Percentiles rank a stretch among this genome's conserved stretches.
These are phyloP conservation scores for Silene conica DNA, from an alignment of 148 eudicot genomes.

Conservation along the genomic window DNA sequence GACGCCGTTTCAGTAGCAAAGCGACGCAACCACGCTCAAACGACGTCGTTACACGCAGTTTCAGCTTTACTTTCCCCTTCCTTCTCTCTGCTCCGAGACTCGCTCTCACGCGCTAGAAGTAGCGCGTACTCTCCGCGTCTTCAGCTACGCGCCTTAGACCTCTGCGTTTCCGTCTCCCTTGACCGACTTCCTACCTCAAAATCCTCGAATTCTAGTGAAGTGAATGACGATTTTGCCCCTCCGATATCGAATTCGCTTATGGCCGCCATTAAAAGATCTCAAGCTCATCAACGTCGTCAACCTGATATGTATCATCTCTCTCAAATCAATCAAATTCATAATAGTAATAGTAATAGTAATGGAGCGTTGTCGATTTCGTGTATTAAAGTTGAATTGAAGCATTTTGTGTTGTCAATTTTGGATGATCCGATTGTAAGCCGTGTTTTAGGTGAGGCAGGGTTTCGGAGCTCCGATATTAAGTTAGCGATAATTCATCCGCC, in stretches of 20 bases:
- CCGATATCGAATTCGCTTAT: conserved; percentile 84
- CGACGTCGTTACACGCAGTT: conserved; percentile 82
- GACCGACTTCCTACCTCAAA: conserved; percentile 58
- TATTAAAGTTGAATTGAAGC: conserved; percentile 69
- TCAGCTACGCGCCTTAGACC: conserved; percentile 75
- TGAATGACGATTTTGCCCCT: conserved; percentile 47
- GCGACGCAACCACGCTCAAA: conserved; percentile 77
- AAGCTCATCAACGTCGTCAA: conserved; percentile 83
- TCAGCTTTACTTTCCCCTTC: conserved; percentile 69
- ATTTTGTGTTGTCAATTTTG: conserved; percentile 65
- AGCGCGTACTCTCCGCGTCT: conserved; percentile 56
- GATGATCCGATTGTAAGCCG: conserved; percentile 88
- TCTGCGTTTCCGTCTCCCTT: conserved; percentile 67
- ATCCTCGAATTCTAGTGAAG: not conserved
- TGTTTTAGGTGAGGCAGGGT: conserved; percentile 89
- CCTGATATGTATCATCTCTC: conserved; percentile 74
- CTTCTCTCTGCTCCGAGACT: conserved; percentile 60
- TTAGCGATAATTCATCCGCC: conserved; percentile 52
- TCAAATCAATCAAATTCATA: conserved; percentile 6
- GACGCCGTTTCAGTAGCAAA: conserved; percentile 84
- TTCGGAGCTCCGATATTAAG: conserved; percentile 69
- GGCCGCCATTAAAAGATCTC: conserved; percentile 92
- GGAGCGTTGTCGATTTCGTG: conserved; percentile 28
- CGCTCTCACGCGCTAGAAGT: conserved; percentile 58
- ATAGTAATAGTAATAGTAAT: not conserved